Base-by-base conservation (phyloP, 495 filamentous ascomycete species). In the Parathielavia hyrcaniae region DNA sequence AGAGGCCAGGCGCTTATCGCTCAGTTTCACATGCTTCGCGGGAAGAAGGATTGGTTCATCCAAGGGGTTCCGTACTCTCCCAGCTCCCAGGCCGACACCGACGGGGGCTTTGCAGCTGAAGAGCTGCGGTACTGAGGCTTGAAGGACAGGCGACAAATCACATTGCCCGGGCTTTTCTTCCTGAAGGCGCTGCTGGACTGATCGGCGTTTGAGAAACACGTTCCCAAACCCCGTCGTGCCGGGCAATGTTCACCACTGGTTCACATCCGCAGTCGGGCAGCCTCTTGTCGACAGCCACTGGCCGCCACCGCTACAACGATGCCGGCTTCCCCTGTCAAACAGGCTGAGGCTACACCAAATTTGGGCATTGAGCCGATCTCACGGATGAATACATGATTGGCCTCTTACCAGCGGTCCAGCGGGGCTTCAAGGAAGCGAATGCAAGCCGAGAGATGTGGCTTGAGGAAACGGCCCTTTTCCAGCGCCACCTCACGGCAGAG, bases 401-500 rank as follows among this genome's bases (percentile, higher is more conserved):
- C 19, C 20, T 26, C n/a, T 45, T 54, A n/a, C n/a, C 17, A 10
- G 8, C 6, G 5, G 34, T 26, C 53, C 39, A 40, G 46, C 39
- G 34, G 23, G 34, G 35, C 38, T 12, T 32, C 49, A 43, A 50
- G 50, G 38, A 38, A 23, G 10, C 26, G 35, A 41, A 53, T 54
- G 54, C 48, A 41, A 44, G 44, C 53, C 49, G 51, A 57, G 59
- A 53, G 44, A 54, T 61, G 60, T 61, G 60, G 60, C 60, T 61
- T 49, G 50, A 43, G 55, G 20, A 61, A 61, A 61, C 60, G 60
- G 60, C 60, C 60, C 60, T 61, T 61, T 61, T 61, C 35, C 52
- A 35, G 36, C 41, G 59, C 55, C 50, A 35, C 46, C 40, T 51
- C 44, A 32, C 59, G 59, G 59, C 58, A 50, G 44, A 41, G 30